Evolutionary conservation across 495 filamentous ascomycete species (phyloP).

Genomic region (Tuber umbilicatum): DNA sequence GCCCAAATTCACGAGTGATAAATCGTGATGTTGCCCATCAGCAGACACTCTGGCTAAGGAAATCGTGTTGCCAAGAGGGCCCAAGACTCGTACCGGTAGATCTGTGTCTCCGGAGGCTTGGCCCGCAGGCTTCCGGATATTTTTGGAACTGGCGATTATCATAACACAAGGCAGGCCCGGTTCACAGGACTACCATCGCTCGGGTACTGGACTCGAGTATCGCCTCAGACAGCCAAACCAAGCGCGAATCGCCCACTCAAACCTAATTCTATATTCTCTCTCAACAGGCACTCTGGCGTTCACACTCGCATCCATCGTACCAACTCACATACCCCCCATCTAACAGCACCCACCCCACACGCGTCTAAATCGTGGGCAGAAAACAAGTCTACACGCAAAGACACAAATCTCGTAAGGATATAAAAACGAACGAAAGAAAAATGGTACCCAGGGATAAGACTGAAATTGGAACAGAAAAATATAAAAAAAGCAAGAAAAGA

Average conservation of each 20-base stretch:
- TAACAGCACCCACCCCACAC: background rate
- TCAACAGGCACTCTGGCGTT: background rate
- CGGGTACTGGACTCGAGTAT: no score
- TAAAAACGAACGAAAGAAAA: background rate
- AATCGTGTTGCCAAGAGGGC: background rate
- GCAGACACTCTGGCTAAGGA: background rate
- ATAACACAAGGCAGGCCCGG: background rate
- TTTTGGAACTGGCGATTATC: background rate
- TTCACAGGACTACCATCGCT: background rate
- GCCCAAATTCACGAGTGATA: background rate
- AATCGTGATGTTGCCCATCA: background rate
- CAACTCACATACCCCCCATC: background rate
- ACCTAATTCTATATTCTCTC: background rate
- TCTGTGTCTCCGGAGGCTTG: background rate
- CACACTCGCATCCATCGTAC: background rate
- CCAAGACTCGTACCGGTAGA: background rate
- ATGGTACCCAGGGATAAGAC: background rate
- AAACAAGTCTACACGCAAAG: conserved; percentile 3
- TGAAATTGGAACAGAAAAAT: background rate
- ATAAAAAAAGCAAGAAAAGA: background rate
- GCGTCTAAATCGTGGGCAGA: background rate
- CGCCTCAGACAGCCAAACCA: background rate
- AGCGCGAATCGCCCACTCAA: background rate
- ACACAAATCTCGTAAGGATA: background rate
- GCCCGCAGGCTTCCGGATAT: background rate